Percentiles rank a stretch among this genome's conserved stretches.
Conservation (phyloP, 352 stramenopile genomes). For the Plasmopara muralis region DNA sequence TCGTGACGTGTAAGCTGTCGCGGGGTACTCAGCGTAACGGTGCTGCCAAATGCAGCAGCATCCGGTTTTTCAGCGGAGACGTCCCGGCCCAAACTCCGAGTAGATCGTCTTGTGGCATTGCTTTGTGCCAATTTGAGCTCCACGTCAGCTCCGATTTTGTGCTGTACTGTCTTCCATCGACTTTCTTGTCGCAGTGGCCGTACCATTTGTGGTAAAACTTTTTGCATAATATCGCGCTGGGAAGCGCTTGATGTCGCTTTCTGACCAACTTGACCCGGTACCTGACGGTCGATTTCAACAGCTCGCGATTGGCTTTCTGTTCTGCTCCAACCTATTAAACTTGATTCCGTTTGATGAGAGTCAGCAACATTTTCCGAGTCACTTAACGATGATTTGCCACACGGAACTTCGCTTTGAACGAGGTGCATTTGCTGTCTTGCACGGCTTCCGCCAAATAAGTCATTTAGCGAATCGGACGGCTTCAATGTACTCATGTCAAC, state of each 20-base stretch:
- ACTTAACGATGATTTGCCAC: slow-evolving; percentile 3
- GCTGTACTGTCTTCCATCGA: slow-evolving; percentile 19
- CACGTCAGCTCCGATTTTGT: slow-evolving; percentile 21
- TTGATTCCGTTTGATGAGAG: background rate
- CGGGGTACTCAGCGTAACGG: slow-evolving; percentile 55
- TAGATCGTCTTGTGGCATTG: background rate
- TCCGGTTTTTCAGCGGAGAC: slow-evolving; percentile 7
- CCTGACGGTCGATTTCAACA: slow-evolving; percentile 17
- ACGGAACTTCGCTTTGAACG: slow-evolving; percentile 20
- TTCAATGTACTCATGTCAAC: slow-evolving; percentile 17
- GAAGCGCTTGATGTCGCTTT: slow-evolving; percentile 15
- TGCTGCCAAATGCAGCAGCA: slow-evolving; percentile 38
- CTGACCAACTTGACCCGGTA: slow-evolving; percentile 13
- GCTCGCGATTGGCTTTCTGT: slow-evolving; percentile 10
- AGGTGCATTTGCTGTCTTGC: slow-evolving; percentile 11
- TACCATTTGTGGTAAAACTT: slow-evolving; percentile 15
- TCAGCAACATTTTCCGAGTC: slow-evolving; percentile 10
- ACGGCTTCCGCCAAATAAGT: slow-evolving; percentile 4
- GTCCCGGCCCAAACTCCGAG: background rate
- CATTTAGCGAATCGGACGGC: slow-evolving; percentile 22
- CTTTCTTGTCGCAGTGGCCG: slow-evolving; percentile 16
- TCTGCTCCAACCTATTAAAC: slow-evolving; percentile 7
- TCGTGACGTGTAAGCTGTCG: slow-evolving; percentile 42
- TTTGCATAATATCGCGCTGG: slow-evolving; percentile 14
- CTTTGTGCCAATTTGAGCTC: slow-evolving; percentile 3